Base-by-base conservation (phyloP, 2,329 filamentous ascomycete species). In the Sclerotinia trifoliorum region DNA sequence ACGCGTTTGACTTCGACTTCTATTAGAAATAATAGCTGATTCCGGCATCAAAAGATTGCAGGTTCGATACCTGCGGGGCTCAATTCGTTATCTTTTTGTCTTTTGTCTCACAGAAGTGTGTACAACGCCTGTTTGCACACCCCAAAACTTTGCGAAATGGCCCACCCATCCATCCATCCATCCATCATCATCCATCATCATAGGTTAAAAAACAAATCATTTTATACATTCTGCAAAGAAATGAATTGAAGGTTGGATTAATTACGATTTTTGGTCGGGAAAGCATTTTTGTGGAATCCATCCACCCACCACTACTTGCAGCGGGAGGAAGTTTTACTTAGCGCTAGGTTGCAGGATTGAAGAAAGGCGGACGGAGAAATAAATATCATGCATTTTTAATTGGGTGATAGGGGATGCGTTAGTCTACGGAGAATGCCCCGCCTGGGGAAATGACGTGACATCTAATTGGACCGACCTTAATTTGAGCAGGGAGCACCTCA, bases 1-100 rank as follows among this genome's bases (percentile, higher is more conserved):
- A 63, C 60, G 60, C 60, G 60, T 63, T 63, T 63, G 60, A 63
- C 60, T 63, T 63, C 60, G 60, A 63, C 8, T 63, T 39, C 60
- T 63, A 21, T 63, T 63, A 42, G 29, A 21, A 26, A 63, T 51
- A 51, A 63, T 13, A 51, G 60, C 13, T 42, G 39, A 42, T 42
- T 1, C 0, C 49, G 44, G 17, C 57, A 63, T 63, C 60, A 63
- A 63, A 63, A 63, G 60, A 63, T 51, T 63, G n/a, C 46, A 51
- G 60, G 60, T 63, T 63, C 60, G 60, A 63, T 15, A 15, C 60
- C 60, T 51, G 60, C n/a, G 46, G 32, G 10, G 60, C 60, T 62
- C 54, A 56, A 5, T 32, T 11, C 5, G 1, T n/a, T 6, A 19
- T 5, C 0, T 15, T 42, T 42, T 15, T 17, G 39, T 42, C 15